Evolutionary conservation across 371 early-diverging fungal genomes (phyloP).

Genomic region (Choanephora cucurbitarum): DNA sequence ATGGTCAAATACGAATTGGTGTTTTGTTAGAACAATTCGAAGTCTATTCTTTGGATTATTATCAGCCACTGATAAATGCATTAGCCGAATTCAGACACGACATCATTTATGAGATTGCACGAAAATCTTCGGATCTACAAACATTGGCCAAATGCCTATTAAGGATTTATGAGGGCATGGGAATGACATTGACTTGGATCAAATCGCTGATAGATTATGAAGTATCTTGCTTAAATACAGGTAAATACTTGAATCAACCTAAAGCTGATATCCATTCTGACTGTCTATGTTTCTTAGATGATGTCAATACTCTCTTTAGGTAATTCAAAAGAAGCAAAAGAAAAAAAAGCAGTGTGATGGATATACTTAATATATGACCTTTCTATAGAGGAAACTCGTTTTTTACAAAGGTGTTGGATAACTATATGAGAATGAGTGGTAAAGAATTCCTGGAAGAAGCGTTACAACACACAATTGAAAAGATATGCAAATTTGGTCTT

Average conservation of each 20-base stretch:
- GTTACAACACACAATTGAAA: constrained; percentile 63
- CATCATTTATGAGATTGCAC: constrained; percentile 50
- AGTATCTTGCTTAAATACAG: constrained; percentile 48
- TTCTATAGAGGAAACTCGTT: constrained; percentile 72
- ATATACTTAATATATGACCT: too few relatives aligned
- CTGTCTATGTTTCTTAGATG: constrained; percentile 28
- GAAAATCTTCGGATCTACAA: constrained; percentile 50
- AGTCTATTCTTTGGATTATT: constrained; percentile 39
- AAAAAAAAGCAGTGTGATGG: not conserved
- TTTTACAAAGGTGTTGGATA: constrained; percentile 78
- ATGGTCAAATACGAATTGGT: constrained; percentile 62
- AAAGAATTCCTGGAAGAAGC: constrained; percentile 71
- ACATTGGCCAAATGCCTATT: constrained; percentile 58
- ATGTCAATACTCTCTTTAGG: constrained; percentile 58
- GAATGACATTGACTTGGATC: constrained; percentile 55
- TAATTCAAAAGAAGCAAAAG: constrained; percentile 5
- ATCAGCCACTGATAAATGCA: constrained; percentile 24
- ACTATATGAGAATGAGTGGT: constrained; percentile 80
- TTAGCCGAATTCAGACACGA: constrained; percentile 53
- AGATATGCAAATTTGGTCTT: constrained; percentile 55
- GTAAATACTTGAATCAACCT: too few relatives aligned
- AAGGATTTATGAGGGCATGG: constrained; percentile 55
- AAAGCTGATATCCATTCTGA: too few relatives aligned
- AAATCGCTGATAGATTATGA: constrained; percentile 62
- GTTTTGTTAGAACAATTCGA: constrained; percentile 60